Evolutionary conservation across 2,329 filamentous ascomycete genomes (phyloP).

Genomic region (Hymenoscyphus occultus): DNA sequence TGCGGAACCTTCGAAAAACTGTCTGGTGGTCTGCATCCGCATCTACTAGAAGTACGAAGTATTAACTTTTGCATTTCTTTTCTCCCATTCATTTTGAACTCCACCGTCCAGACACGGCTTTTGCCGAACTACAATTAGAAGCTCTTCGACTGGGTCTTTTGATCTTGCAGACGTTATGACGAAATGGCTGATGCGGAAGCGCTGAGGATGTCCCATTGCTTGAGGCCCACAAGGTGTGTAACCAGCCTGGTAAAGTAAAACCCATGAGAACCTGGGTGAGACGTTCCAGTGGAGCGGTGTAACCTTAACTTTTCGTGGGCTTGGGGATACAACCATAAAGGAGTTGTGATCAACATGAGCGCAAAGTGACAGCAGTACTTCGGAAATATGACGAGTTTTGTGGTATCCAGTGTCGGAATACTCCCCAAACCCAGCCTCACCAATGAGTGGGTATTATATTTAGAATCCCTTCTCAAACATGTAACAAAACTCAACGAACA

Average conservation of each 20-base stretch:
- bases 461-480: neutral
- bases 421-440: neutral
- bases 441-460: neutral
- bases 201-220: neutral
- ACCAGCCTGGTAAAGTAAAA: neutral
- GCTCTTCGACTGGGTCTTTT: neutral
- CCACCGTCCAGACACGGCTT: neutral
- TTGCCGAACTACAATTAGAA: neutral
- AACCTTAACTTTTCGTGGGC: conserved; percentile 4
- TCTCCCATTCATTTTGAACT: neutral
- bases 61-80: neutral
- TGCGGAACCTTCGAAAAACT: neutral
- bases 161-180: neutral
- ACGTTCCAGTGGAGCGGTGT: neutral
- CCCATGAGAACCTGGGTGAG: neutral
- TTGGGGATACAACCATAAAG: conserved; percentile 5
- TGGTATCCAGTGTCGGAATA: neutral
- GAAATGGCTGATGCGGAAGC: neutral
- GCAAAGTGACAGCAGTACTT: neutral
- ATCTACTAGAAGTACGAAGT: too few relatives aligned
- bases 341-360: neutral
- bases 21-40: neutral
- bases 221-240: neutral
- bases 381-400: neutral
- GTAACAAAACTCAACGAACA: neutral